Evolutionary conservation across 2,329 filamentous ascomycete species (phyloP), one percentile per base, ranked within the genome.

Genomic region (Botrytis porri): DNA sequence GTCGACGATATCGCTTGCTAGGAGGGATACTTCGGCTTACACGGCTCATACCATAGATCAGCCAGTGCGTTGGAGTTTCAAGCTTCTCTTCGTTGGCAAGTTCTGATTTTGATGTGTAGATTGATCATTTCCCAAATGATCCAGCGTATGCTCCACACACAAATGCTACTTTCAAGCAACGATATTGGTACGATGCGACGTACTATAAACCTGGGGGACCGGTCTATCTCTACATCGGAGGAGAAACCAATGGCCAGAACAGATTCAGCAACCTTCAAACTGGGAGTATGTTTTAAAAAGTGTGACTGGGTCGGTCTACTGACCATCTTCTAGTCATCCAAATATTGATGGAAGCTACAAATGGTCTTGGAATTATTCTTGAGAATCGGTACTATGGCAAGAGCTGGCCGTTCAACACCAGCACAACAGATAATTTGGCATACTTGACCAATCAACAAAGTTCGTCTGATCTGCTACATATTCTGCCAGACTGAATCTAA

Each of bases 201-300:
- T 87, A 87, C 78, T 88, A 88, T 77, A 83, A 85, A 75, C 82
- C 86, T 20, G 86, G 87, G 29, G 86, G 86, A 0, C 87, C 85
- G 2, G 82, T 87, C 0, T 84, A 84, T 74, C 76, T 86, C 12
- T 86, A 84, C 75, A 84, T 87, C 76, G 81, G 81, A 12, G 86
- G 86, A 54, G 86, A 87, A 76, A 80, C 82, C 2, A 79, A 77
- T 48, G 84, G 81, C 6, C 81, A 83, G 57, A 79, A 73, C 67
- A 73, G 79, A 12, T 81, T 84, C 37, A 83, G 82, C 1, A 83
- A 84, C 62, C 73, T 82, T 8, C 76, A 83, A 72, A 83, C 85
- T 61, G 83, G 83, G 35, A 83, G 77, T 78, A 74, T 65, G 77
- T 32, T 63, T 5, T 63, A 20, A 70, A 22, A 5, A 4, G 2